phyloP scores from a whole-genome alignment of 148 eudicot genomes.

The Selenicereus undatus region DNA sequence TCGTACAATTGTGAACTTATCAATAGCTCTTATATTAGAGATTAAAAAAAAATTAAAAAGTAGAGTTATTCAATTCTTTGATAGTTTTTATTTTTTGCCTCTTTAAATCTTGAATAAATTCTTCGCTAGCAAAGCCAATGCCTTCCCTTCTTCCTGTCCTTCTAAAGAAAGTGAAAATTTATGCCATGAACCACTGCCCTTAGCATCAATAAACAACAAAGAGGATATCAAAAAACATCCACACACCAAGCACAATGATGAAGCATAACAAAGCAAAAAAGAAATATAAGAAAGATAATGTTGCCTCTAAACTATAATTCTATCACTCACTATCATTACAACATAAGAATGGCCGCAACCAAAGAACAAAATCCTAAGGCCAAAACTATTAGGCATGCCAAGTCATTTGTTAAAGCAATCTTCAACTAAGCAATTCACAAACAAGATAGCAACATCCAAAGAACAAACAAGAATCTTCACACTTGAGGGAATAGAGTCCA shows the following conservation, averaged over 20 bases:
- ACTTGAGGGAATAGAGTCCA: too few species aligned
- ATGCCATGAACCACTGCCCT: neutral
- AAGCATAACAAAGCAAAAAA: neutral
- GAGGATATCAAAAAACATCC: neutral
- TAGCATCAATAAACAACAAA: neutral
- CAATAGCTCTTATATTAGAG: neutral
- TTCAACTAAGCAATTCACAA: too few species aligned
- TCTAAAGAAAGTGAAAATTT: neutral
- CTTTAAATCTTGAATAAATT: constrained; percentile 1
- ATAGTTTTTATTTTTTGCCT: neutral
- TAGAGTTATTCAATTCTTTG: too few species aligned
- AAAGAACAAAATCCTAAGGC: too few species aligned
- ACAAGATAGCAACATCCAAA: too few species aligned
- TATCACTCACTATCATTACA: too few species aligned
- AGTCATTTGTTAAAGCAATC: too few species aligned
- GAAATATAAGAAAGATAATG: neutral
- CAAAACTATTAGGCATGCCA: too few species aligned
- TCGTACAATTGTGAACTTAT: neutral
- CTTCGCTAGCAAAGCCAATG: neutral
- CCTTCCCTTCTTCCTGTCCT: neutral
- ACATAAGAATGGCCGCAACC: too few species aligned
- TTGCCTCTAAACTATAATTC: too few species aligned
- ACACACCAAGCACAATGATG: neutral
- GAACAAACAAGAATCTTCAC: too few species aligned
- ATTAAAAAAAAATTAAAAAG: neutral